phyloP scores from a whole-genome alignment of 1,284 basidiomycete genomes.

The Tilletia indica region DNA sequence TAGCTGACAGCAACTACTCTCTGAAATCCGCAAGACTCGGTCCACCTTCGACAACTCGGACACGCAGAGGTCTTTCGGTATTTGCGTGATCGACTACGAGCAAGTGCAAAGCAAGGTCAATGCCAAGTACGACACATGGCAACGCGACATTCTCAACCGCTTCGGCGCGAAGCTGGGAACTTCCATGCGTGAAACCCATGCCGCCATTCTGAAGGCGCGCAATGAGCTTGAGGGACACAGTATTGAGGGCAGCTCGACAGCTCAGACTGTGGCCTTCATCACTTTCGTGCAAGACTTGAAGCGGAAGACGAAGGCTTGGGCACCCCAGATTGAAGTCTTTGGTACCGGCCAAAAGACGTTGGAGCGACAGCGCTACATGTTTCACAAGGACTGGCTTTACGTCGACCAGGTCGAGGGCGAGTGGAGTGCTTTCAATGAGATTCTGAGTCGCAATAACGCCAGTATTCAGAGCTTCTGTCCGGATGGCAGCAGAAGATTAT shows the following conservation, averaged over 20 bases:
- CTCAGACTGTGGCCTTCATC: conserved; percentile 96
- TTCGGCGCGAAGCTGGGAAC: conserved; percentile 89
- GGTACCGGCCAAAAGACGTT: conserved; percentile 92
- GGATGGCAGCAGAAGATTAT: conserved; percentile 96
- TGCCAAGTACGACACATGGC: conserved; percentile 97
- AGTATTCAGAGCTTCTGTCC: conserved; percentile 96
- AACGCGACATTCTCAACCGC: conserved; percentile 84
- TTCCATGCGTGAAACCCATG: conserved; percentile 95
- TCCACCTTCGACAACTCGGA: conserved; percentile 96
- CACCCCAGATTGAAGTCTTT: conserved; percentile 92
- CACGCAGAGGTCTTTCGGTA: conserved; percentile 81
- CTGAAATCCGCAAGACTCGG: conserved; percentile 92
- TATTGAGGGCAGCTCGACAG: conserved; percentile 69
- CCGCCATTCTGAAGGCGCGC: conserved; percentile 83
- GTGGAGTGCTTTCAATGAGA: conserved; percentile 98
- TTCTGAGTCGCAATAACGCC: conserved; percentile 94
- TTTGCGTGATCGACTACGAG: conserved; percentile 93
- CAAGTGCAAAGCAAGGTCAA: conserved; percentile 96
- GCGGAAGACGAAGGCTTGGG: conserved; percentile 93
- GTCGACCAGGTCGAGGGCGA: conserved; percentile 95
- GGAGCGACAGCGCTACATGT: conserved; percentile 93
- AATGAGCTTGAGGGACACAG: conserved; percentile 89
- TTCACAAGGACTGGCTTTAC: conserved; percentile 95
- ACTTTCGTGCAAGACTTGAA: conserved; percentile 99
- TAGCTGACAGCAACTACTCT: conserved; percentile 87